Evolutionary conservation across 108 stramenopile species (phyloP).

Genomic region (Seminavis robusta): DNA sequence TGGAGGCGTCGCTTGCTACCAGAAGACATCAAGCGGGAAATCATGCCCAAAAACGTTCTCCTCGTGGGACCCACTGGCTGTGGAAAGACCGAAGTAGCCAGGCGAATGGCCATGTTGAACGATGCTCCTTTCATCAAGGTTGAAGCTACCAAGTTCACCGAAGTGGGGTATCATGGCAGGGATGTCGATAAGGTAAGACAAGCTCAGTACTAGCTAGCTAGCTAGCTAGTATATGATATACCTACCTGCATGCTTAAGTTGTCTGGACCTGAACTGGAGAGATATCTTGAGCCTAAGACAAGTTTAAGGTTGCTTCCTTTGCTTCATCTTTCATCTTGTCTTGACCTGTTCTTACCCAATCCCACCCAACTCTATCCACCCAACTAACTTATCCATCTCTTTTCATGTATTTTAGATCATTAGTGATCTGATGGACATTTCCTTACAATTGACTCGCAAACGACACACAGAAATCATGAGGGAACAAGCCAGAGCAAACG

Average conservation of each 20-base stretch:
- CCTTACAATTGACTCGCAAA: conserved; percentile 90
- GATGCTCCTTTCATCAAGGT: conserved; percentile 99
- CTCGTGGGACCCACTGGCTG: conserved; percentile 99
- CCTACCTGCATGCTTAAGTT: too few relatives aligned
- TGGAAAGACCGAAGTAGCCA: conserved; percentile 98
- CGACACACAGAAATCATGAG: conserved; percentile 70
- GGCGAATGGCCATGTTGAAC: conserved; percentile 94
- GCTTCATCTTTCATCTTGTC: too few relatives aligned
- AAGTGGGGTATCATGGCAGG: conserved; percentile 98
- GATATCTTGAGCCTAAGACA: too few relatives aligned
- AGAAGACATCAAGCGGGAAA: conserved; percentile 84
- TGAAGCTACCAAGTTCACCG: conserved; percentile 99
- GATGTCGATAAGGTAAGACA: conserved; percentile 99
- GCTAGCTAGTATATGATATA: too few relatives aligned
- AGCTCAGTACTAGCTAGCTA: too few relatives aligned
- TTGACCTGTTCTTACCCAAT: too few relatives aligned
- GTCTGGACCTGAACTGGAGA: too few relatives aligned
- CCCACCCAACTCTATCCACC: too few relatives aligned
- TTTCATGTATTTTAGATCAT: too few relatives aligned
- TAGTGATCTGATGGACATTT: conserved; percentile 96
- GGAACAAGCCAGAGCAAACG: conserved; percentile 66
- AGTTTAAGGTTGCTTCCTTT: too few relatives aligned
- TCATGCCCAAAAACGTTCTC: conserved; percentile 98
- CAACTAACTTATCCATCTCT: too few relatives aligned
- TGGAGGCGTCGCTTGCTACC: conserved; percentile 94